Conservation (phyloP, 2,329 filamentous ascomycete genomes). For the Nothophaeocryptopus gaeumannii region DNA sequence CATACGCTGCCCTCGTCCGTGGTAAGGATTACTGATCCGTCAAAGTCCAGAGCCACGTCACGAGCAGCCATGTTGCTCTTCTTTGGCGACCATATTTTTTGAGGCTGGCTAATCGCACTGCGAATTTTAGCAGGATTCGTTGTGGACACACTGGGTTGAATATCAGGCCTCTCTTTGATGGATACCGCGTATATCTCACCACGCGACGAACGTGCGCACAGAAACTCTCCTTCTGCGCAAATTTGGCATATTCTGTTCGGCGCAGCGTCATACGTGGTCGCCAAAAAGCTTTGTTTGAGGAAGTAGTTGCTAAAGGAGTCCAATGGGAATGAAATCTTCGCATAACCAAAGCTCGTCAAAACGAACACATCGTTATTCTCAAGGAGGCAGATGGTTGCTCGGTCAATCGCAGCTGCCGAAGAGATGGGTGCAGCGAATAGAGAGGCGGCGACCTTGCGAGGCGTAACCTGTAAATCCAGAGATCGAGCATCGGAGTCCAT, state of each 20-base stretch:
- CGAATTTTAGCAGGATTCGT: constrained; percentile 91
- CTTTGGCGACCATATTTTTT: constrained; percentile 82
- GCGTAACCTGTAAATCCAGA: constrained; percentile 75
- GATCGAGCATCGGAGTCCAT: constrained; percentile 94
- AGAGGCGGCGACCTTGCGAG: constrained; percentile 83
- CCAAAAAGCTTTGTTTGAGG: constrained; percentile 62
- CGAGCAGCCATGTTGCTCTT: constrained; percentile 80
- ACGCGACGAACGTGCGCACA: constrained; percentile 78
- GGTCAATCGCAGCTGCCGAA: constrained; percentile 83
- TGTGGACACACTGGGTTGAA: constrained; percentile 65
- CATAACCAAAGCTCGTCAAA: constrained; percentile 93
- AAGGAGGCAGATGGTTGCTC: constrained; percentile 79
- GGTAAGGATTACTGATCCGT: constrained; percentile 91
- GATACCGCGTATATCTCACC: constrained; percentile 87
- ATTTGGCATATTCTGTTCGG: constrained; percentile 72
- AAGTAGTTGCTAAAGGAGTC: constrained; percentile 70
- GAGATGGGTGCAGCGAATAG: constrained; percentile 70
- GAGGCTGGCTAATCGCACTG: constrained; percentile 72
- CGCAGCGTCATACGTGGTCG: constrained; percentile 62
- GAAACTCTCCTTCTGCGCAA: constrained; percentile 82
- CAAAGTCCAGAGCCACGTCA: constrained; percentile 84
- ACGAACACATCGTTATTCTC: constrained; percentile 88
- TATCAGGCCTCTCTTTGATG: constrained; percentile 67
- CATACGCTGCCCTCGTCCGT: constrained; percentile 91
- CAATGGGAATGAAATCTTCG: constrained; percentile 79